Base-by-base conservation (phyloP, 352 stramenopile genomes). In the Pythium periplocum region DNA sequence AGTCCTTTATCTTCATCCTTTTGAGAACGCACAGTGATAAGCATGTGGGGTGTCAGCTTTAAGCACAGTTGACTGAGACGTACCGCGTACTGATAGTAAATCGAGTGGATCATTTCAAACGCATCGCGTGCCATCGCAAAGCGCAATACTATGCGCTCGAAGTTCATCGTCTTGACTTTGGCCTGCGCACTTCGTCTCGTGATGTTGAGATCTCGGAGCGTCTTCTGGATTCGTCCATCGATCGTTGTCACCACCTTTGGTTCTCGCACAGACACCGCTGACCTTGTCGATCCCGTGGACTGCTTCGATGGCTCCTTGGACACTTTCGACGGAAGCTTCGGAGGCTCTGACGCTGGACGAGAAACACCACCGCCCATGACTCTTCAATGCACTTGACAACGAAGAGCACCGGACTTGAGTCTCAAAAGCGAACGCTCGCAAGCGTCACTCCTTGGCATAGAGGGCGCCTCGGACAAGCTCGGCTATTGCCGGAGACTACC, bases 141-240 rank as follows among this genome's bases (percentile, higher is more conserved):
- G 45, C 87, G 82, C 40, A 93, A 66, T 30, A 83, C 80, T 26
- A 93, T 87, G 5, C 80, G 75, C 52, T 93, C 79, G 53, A 93
- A 90, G 51, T 90, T 85, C 12, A 73, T 64, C 2, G 51, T 48
- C 53, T 84, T 83, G 30, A 62, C 54, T 32, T 87, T 83, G 12
- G 59, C 68, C 12, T 65, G 50, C n/a, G 71, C 58, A 48, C 64
- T 60, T 31, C 75, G 62, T n/a, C 73, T 60, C n/a, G 68, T 62
- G 33, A 86, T 64, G 38, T 86, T 87, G 48, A 90, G 64, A 8
- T 82, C 66, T 7, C 68, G 73, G 4, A 90, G 66, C 3, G 78
- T 93, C 43, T 78, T 53, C 2, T 90, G 47, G 44, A 93, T 90
- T 7, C 81, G 81, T 2, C 59, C 68, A 43, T 90, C 74, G 46